Base-by-base conservation (phyloP, 1,284 basidiomycete genomes). In the Macrocystidia cucumis region DNA sequence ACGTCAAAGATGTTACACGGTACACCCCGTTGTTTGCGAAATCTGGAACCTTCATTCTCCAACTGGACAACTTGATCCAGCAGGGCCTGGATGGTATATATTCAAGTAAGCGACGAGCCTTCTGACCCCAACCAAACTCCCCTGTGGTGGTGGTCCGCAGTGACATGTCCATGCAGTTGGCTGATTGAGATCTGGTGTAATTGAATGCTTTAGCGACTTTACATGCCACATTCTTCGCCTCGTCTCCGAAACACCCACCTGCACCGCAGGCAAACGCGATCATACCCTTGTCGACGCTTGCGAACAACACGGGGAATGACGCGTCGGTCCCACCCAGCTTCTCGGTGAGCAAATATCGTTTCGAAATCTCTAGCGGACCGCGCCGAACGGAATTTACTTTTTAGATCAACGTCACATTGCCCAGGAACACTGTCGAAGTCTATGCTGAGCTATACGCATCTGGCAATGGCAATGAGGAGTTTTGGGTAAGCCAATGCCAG, bases 401-500 rank as follows among this genome's bases (percentile, higher is more conserved):
- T 9, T 41, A 85, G 83, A 53, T 76, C 34, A 78, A 79, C 39
- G 65, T 86, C 3, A 84, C 78, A 0, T 55, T 86, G 5, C 83
- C 84, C 9, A 66, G 56, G 40, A 86, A 85, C 39, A 65, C 81
- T 2, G 70, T 84, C 1, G 60, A 76, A 40, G 64, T 82, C 4
- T 86, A 74, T 43, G 83, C 79, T 4, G 84, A 86, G 51, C 53
- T 87, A 5, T 74, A 73, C 41, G 78, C 81, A 13, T 84, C 82
- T 3, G 83, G 83, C 1, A 85, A 85, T 44, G 72, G 67, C 3
- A 56, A 76, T 8, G 84, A 87, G 55, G 84, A 87, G 54, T 85
- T 84, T 49, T 87, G 83, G 83, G 82, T 82, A 47, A 34, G 62
- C 9, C 16, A 29, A n/a, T 34, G 14, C n/a, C 36, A 11, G 27